Conservation (phyloP, 805 yeast genomes). For the Starmerella floricola region DNA sequence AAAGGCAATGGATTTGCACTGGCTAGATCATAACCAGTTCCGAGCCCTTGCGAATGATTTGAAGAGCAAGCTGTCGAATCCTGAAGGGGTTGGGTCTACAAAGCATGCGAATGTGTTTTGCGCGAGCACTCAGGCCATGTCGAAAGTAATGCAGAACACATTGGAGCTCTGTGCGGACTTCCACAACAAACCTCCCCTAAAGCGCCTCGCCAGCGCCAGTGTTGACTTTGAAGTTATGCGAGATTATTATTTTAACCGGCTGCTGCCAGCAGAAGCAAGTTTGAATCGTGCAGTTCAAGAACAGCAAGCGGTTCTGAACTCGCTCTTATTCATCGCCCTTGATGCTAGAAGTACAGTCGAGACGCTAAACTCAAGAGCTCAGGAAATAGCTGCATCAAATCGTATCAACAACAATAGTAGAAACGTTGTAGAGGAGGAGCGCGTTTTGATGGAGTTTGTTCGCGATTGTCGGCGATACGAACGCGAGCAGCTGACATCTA, state of each 20-base stretch:
- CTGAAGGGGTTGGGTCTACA: too few relatives aligned
- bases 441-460: conserved; percentile 7
- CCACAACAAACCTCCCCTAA: too few relatives aligned
- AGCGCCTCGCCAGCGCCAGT: too few relatives aligned
- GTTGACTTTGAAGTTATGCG: too few relatives aligned
- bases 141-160: too few relatives aligned
- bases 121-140: too few relatives aligned
- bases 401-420: not conserved
- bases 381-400: not conserved
- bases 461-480: conserved; percentile 1
- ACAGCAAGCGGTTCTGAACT: not conserved
- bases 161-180: not conserved
- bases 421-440: conserved; percentile 10
- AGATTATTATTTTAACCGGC: not conserved
- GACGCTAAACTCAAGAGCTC: not conserved
- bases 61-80: too few relatives aligned
- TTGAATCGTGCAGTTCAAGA: not conserved
- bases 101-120: too few relatives aligned
- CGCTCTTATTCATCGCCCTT: not conserved
- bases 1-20: not conserved
- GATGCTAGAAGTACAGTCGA: not conserved
- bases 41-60: too few relatives aligned
- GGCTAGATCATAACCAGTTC: not conserved
- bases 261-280: too few relatives aligned
- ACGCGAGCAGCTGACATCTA: too few relatives aligned